A percentile compares a stretch with the other conserved stretches of the same genome.
These are phyloP conservation scores for Rhizopogon vulgaris DNA, from an alignment of 768 basidiomycete species.

Conservation along the genomic window DNA sequence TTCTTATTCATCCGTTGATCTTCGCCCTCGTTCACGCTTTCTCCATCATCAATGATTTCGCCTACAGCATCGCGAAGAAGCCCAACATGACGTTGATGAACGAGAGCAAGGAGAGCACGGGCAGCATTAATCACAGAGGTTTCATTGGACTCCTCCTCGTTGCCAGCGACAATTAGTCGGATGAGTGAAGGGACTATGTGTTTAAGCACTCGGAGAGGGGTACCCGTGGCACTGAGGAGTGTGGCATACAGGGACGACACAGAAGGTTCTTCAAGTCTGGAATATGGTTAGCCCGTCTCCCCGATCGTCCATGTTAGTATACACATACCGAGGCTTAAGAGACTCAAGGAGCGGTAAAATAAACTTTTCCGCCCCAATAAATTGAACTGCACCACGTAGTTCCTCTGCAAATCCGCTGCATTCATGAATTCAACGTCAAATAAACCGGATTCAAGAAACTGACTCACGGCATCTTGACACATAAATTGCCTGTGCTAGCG, in stretches of 20 bases:
- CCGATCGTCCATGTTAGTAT: too few relatives aligned
- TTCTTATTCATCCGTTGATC: conserved; percentile 14
- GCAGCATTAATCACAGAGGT: conserved; percentile 5
- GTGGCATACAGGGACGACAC: conserved; percentile 24
- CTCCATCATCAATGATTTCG: conserved; percentile 24
- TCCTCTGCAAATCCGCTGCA: conserved; percentile 43
- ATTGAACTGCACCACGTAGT: conserved; percentile 35
- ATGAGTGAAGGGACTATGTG: conserved; percentile 19
- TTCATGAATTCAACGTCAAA: neutral
- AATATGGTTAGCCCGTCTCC: neutral
- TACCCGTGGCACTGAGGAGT: conserved; percentile 21
- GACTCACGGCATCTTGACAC: conserved; percentile 42
- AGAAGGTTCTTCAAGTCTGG: conserved; percentile 26
- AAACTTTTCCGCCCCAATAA: conserved; percentile 52
- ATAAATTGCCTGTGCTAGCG: conserved; percentile 33
- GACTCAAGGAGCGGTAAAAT: conserved; percentile 44
- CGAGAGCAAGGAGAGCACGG: conserved; percentile 40
- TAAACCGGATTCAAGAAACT: neutral
- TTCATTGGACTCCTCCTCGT: neutral
- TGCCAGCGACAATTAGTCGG: conserved; percentile 10
- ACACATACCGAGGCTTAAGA: conserved; percentile 35
- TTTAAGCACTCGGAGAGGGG: conserved; percentile 16
- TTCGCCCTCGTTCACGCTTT: conserved; percentile 10
- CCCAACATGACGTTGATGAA: conserved; percentile 62
- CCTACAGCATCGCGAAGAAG: conserved; percentile 40